These are phyloP conservation scores for Radiomyces spectabilis DNA, from an alignment of 192 early-diverging fungal species.

Conservation along the genomic window DNA sequence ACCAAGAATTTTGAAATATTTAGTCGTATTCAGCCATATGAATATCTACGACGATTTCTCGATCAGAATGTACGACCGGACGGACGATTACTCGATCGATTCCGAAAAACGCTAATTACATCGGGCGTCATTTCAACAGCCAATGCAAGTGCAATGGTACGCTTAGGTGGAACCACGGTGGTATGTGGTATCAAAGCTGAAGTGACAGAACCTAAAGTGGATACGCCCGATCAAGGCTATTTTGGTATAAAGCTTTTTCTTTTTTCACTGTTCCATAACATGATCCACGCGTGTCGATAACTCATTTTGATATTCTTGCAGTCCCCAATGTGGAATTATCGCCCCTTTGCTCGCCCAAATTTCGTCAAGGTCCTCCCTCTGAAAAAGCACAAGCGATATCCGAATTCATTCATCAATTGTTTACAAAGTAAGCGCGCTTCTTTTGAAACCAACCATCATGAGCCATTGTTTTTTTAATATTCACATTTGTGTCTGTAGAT, in stretches of 20 bases:
- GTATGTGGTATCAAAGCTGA: conserved; percentile 95
- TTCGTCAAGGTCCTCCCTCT: conserved; percentile 77
- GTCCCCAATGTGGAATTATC: conserved; percentile 90
- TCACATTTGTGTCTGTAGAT: conserved; percentile 17
- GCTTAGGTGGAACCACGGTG: conserved; percentile 82
- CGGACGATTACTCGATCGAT: conserved; percentile 64
- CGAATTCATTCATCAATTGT: conserved; percentile 65
- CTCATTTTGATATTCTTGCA: conserved; percentile 12
- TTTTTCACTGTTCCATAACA: neutral
- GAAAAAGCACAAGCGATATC: conserved; percentile 79
- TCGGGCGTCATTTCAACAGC: conserved; percentile 69
- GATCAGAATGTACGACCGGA: conserved; percentile 73
- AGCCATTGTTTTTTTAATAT: neutral
- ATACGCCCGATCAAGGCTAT: conserved; percentile 64
- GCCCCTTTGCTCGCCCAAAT: conserved; percentile 81
- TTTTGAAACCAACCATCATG: neutral
- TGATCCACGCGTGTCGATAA: too few species aligned
- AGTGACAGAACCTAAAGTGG: conserved; percentile 72
- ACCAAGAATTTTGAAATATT: conserved; percentile 59
- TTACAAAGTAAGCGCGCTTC: conserved; percentile 35
- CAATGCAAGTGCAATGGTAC: conserved; percentile 80
- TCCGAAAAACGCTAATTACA: conserved; percentile 60
- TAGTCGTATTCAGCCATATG: conserved; percentile 78
- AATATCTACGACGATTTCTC: conserved; percentile 82
- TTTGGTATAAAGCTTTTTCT: conserved; percentile 41